Percentiles rank a stretch among this genome's conserved stretches.
Evolutionary conservation across 2,329 filamentous ascomycete genomes (phyloP).

Genomic region (Apiospora saccharicola): DNA sequence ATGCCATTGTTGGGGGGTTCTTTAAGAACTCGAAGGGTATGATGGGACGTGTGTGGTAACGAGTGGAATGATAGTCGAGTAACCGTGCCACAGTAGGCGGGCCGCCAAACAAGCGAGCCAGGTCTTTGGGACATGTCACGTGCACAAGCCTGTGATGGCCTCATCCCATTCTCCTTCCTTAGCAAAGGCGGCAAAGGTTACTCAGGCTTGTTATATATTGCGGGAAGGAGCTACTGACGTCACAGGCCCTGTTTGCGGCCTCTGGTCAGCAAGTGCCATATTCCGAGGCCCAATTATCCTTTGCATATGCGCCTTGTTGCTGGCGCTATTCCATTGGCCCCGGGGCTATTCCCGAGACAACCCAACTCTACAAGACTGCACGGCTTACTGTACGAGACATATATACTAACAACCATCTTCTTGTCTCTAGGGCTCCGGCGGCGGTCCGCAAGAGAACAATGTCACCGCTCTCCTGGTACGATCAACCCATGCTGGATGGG

Average conservation of each 20-base stretch:
- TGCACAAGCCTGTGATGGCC: slow-evolving; percentile 9
- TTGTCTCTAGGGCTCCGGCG: slow-evolving; percentile 76
- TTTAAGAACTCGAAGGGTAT: slow-evolving; percentile 4
- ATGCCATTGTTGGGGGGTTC: slow-evolving; percentile 4
- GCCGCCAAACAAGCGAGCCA: slow-evolving; percentile 7
- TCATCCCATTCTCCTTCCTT: background rate
- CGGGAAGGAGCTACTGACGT: background rate
- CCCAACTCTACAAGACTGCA: background rate
- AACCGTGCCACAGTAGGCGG: slow-evolving; percentile 20
- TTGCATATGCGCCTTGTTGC: background rate
- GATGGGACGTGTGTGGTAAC: slow-evolving; percentile 12
- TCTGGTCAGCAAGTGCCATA: background rate
- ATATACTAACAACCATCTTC: background rate
- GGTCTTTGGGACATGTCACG: slow-evolving; percentile 11
- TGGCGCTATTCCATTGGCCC: slow-evolving; percentile 11
- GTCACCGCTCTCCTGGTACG: slow-evolving; percentile 90
- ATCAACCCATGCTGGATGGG: slow-evolving; percentile 80
- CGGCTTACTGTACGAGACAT: background rate
- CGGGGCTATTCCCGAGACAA: slow-evolving; percentile 3
- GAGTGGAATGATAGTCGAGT: slow-evolving; percentile 21
- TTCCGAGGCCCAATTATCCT: background rate
- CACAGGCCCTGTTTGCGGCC: background rate
- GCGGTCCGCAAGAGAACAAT: slow-evolving; percentile 89
- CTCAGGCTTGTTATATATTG: background rate
- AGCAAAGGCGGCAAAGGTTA: background rate